A percentile compares a stretch with the other conserved stretches of the same genome.
Conservation (phyloP, 352 stramenopile species). For the Phytopythium cucurbitacearum region DNA sequence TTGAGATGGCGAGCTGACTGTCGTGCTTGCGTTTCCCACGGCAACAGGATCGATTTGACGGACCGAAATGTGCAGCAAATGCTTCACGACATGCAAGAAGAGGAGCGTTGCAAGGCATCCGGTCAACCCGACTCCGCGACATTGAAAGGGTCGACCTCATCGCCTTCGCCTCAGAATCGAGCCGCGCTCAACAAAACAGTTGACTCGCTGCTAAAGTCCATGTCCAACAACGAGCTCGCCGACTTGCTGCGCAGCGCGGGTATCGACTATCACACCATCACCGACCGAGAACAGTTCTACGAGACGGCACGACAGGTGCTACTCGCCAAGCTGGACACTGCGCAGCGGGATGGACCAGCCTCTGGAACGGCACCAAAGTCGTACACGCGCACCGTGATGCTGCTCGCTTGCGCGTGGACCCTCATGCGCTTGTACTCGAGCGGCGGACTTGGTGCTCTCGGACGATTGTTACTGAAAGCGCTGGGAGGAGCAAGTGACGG, state of each 20-base stretch:
- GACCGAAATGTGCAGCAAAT: conserved; percentile 73
- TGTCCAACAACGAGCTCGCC: conserved; percentile 69
- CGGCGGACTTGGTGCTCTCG: conserved; percentile 34
- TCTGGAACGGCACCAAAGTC: not conserved
- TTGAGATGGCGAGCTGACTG: not conserved
- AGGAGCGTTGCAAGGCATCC: conserved; percentile 23
- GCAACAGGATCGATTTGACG: conserved; percentile 67
- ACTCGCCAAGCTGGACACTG: conserved; percentile 41
- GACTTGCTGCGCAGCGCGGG: conserved; percentile 56
- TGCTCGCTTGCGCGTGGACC: conserved; percentile 62
- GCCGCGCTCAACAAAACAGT: conserved; percentile 36
- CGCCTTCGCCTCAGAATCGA: conserved; percentile 4
- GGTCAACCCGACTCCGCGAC: not conserved
- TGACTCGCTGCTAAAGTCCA: conserved; percentile 69
- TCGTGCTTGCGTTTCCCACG: not conserved
- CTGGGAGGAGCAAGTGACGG: no score
- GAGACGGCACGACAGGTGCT: conserved; percentile 70
- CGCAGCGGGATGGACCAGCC: conserved; percentile 9
- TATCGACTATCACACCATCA: conserved; percentile 76
- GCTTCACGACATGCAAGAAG: conserved; percentile 74
- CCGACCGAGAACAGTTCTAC: conserved; percentile 66
- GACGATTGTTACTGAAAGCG: not conserved
- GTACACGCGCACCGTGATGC: conserved; percentile 49
- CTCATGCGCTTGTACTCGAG: conserved; percentile 66
- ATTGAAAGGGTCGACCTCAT: not conserved